These are phyloP conservation scores for Colletotrichum sidae DNA, from an alignment of 2,329 filamentous ascomycete species.

Conservation along the genomic window DNA sequence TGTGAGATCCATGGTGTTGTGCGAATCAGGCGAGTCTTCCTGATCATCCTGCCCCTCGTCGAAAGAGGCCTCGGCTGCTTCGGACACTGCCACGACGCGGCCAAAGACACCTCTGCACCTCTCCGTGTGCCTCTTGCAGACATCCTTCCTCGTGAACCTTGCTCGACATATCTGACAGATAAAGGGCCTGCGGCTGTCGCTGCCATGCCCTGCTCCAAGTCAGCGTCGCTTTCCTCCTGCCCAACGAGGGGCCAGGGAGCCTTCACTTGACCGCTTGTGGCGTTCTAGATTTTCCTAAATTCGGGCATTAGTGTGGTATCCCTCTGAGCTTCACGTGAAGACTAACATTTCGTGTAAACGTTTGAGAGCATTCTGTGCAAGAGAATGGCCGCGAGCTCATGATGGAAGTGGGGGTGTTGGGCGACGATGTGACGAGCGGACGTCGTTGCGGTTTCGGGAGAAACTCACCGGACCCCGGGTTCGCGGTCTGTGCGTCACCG, in stretches of 20 bases:
- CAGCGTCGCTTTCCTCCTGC: conserved; percentile 1
- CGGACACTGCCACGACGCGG: conserved; percentile 5
- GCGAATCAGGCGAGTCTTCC: not conserved
- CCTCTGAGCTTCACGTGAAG: not conserved
- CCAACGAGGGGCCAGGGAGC: not conserved
- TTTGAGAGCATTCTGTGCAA: conserved; percentile 37
- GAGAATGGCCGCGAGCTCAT: conserved; percentile 37
- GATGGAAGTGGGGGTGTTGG: not conserved
- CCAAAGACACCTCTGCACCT: conserved; percentile 31
- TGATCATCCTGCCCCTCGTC: not conserved
- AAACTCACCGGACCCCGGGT: not conserved
- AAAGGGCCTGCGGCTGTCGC: conserved; percentile 38
- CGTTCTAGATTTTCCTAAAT: conserved; percentile 40
- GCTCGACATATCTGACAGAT: conserved; percentile 38
- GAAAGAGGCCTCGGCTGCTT: not conserved
- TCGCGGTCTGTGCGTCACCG: not conserved
- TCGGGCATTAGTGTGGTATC: not conserved
- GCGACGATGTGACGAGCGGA: not conserved
- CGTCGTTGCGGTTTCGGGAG: not conserved
- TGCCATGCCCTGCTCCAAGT: conserved; percentile 38
- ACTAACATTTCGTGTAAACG: conserved; percentile 38
- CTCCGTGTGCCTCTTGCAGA: conserved; percentile 39
- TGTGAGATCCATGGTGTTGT: not conserved
- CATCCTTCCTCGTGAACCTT: conserved; percentile 38
- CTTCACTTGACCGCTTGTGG: conserved; percentile 40